Evolutionary conservation across 495 filamentous ascomycete genomes (phyloP).

Genomic region (Aspergillus conjunctus): DNA sequence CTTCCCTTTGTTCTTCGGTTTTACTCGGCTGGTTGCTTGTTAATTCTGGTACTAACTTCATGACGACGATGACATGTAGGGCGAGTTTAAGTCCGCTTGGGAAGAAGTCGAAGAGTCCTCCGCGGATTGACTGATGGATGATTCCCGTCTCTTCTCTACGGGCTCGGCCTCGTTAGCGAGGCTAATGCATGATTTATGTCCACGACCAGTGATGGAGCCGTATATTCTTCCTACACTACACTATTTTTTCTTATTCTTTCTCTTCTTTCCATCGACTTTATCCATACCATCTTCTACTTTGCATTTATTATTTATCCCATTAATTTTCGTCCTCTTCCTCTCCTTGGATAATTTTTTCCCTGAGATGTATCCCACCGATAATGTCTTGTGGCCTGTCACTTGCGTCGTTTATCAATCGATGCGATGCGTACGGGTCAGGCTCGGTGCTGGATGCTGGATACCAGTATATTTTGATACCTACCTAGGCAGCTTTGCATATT

Average conservation of each 20-base stretch:
- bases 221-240: neutral
- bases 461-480: too few relatives aligned
- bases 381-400: too few relatives aligned
- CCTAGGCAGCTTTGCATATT: too few relatives aligned
- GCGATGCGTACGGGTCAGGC: too few relatives aligned
- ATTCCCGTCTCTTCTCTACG: neutral
- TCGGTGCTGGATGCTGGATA: too few relatives aligned
- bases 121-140: conserved; percentile 42
- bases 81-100: conserved; percentile 36
- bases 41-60: neutral
- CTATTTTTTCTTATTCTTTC: neutral
- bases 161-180: conserved; percentile 11
- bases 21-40: conserved; percentile 9
- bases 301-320: neutral
- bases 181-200: conserved; percentile 10
- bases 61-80: conserved; percentile 5
- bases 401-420: neutral
- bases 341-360: neutral
- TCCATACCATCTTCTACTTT: neutral
- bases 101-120: conserved; percentile 47
- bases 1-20: neutral
- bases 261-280: neutral
- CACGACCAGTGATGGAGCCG: neutral
- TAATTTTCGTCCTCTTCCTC: neutral
- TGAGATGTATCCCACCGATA: too few relatives aligned